These are phyloP conservation scores for Trichophyton rubrum DNA, from an alignment of 2,329 filamentous ascomycete genomes.

Conservation along the genomic window DNA sequence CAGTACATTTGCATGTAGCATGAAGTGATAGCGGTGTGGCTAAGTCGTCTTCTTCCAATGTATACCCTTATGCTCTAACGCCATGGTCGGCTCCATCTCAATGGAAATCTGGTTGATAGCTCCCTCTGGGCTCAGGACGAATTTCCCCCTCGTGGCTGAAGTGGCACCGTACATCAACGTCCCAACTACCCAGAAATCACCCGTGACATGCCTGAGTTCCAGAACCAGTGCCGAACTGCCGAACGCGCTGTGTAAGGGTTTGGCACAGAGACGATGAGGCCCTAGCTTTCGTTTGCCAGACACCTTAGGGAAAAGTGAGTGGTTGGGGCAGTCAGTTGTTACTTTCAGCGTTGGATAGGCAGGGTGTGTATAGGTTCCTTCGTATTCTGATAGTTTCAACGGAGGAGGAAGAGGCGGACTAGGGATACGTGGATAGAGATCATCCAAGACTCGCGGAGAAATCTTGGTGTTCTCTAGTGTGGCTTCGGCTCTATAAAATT, in stretches of 20 bases:
- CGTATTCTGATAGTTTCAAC: slow-evolving; percentile 6
- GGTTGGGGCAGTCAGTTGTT: slow-evolving; percentile 2
- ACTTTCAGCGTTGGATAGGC: slow-evolving; percentile 9
- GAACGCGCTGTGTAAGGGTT: slow-evolving; percentile 6
- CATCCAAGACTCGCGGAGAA: slow-evolving; percentile 1
- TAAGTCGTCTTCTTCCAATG: slow-evolving; percentile 5
- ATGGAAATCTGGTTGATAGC: slow-evolving; percentile 5
- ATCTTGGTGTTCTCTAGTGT: slow-evolving; percentile 7
- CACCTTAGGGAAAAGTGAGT: slow-evolving; percentile 3
- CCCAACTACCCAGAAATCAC: slow-evolving; percentile 9
- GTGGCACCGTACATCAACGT: slow-evolving; percentile 9
- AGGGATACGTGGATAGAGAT: slow-evolving; percentile 11
- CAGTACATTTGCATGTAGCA: no score
- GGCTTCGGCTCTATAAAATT: slow-evolving; percentile 3
- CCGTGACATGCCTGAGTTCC: slow-evolving; percentile 7
- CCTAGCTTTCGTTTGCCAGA: slow-evolving; percentile 5
- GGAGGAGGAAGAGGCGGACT: slow-evolving; percentile 7
- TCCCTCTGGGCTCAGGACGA: slow-evolving; percentile 5
- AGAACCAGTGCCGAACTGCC: slow-evolving; percentile 5
- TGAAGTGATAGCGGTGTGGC: not conserved
- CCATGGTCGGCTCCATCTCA: slow-evolving; percentile 9
- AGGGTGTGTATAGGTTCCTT: slow-evolving; percentile 6
- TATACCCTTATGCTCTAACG: slow-evolving; percentile 7
- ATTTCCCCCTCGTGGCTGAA: slow-evolving; percentile 7
- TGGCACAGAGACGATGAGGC: slow-evolving; percentile 2